Evolutionary conservation across 2,329 filamentous ascomycete genomes (phyloP).

Genomic region (Trichoderma gracile): DNA sequence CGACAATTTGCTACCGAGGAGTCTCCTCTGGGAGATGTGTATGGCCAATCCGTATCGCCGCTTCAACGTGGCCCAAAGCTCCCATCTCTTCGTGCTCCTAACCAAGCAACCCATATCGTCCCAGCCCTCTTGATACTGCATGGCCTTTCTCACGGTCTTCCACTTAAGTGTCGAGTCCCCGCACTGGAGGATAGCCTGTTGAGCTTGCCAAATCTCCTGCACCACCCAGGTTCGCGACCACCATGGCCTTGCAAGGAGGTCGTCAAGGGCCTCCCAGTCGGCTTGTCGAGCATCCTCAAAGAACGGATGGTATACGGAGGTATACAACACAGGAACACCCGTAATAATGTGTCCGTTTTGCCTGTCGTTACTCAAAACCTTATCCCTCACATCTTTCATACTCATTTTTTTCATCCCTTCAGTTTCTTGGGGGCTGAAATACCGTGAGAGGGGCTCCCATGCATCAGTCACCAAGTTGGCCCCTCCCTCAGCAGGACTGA

Average conservation of each 20-base stretch:
- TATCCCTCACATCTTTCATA: background rate
- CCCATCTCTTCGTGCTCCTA: background rate
- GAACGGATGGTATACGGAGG: background rate
- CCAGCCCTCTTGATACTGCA: conserved; percentile 3
- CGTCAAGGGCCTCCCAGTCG: background rate
- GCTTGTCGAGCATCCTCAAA: background rate
- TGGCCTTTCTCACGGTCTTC: background rate
- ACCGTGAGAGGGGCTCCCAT: background rate
- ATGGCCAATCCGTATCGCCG: conserved; percentile 2
- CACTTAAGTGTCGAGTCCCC: background rate
- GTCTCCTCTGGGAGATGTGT: background rate
- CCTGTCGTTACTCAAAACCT: background rate
- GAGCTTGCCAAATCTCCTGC: conserved; percentile 2
- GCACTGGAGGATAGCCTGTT: background rate
- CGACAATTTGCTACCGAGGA: background rate
- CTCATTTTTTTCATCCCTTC: background rate
- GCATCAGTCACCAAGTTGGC: background rate
- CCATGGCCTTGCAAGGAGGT: background rate
- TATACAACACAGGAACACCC: background rate
- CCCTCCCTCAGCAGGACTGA: background rate
- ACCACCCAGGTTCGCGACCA: conserved; percentile 2
- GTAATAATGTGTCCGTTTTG: background rate
- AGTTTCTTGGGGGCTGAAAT: background rate
- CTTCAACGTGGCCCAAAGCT: background rate
- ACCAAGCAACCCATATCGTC: conserved; percentile 7